Evolutionary conservation across 176 grass and related monocot species (phyloP), one percentile per base, ranked within the genome.

Genomic region (Triticum monococcum): DNA sequence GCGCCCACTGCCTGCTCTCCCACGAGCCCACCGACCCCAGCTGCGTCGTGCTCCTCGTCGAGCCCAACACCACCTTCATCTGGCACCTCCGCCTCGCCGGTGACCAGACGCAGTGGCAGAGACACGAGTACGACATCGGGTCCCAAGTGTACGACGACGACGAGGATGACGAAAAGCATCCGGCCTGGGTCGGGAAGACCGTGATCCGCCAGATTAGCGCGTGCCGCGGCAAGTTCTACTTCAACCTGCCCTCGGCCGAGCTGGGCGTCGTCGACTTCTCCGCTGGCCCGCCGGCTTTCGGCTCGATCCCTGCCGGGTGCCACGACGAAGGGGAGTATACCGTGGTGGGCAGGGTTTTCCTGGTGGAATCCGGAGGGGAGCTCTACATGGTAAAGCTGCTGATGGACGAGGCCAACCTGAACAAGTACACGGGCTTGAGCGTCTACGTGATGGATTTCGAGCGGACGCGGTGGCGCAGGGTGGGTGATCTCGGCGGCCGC

Each of bases 301-400:
- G 69, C 22, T 25, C 25, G 0, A 3, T 14, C 54, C 36, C 40
- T 1, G 56, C 16, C 5, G 35, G 54, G 5, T 57, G 48, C 48
- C 48, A 25, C 18, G 30, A 17, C 22, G 48, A 38, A 8, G 48
- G 48, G 48, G 48, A 52, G 48, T 16, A 17, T 7, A 5, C 14
- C 48, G 48, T 52, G 48, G 48, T 17, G 14, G 5, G 43, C 43
- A 12, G 3, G 1, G 4, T 1, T n/a, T 16, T 28, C 10, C 25
- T 84, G 1, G 57, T 84, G 82, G 82, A 84, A 18, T 84, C 82
- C 7, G 3, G 16, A 18, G 57, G 56, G 17, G 70, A 84, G 37
- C 70, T 84, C 82, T 75, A 75, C 82, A 84, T 31, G 35, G 35
- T 60, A 3, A 45, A 4, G 5, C 20, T 74, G 31, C 12, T 22